These are phyloP conservation scores for Gracilaria domingensis DNA, from an alignment of 23 red algal genomes.

Conservation along the genomic window DNA sequence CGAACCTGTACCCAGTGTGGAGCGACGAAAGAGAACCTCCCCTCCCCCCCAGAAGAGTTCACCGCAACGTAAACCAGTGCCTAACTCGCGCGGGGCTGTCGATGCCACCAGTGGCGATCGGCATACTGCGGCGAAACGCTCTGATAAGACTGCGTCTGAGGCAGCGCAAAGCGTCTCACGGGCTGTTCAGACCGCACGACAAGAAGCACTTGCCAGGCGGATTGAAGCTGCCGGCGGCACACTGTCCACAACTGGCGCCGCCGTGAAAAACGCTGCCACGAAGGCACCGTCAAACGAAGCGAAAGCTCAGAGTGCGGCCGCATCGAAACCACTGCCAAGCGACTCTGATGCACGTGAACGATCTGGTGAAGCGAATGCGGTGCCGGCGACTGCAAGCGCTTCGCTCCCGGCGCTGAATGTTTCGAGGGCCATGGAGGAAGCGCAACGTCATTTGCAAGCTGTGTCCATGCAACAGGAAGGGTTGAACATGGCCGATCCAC, in stretches of 20 bases:
- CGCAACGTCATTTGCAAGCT: neutral
- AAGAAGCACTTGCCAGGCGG: neutral
- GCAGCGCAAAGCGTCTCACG: neutral
- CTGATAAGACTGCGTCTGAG: neutral
- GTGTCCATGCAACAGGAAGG: slow-evolving; percentile 8
- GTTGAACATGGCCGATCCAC: slow-evolving; percentile 3
- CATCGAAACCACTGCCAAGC: neutral
- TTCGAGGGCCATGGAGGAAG: slow-evolving; percentile 10
- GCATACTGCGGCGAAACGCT: neutral
- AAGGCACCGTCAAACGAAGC: neutral
- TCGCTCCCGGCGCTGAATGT: neutral
- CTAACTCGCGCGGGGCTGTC: neutral
- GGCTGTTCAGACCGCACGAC: neutral
- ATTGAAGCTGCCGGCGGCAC: neutral
- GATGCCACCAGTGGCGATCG: neutral
- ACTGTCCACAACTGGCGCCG: neutral
- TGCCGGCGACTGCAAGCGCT: neutral
- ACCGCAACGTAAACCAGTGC: neutral
- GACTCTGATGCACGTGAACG: neutral
- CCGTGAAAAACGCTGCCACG: neutral
- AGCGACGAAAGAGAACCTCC: slow-evolving; percentile 4
- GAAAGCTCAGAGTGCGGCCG: neutral
- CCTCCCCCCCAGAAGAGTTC: neutral
- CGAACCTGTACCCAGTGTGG: neutral
- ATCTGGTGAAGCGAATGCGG: neutral